Percentiles rank a stretch among this genome's conserved stretches.
Evolutionary conservation across 2,329 filamentous ascomycete genomes (phyloP).

Genomic region (Coniochaeta hoffmannii): DNA sequence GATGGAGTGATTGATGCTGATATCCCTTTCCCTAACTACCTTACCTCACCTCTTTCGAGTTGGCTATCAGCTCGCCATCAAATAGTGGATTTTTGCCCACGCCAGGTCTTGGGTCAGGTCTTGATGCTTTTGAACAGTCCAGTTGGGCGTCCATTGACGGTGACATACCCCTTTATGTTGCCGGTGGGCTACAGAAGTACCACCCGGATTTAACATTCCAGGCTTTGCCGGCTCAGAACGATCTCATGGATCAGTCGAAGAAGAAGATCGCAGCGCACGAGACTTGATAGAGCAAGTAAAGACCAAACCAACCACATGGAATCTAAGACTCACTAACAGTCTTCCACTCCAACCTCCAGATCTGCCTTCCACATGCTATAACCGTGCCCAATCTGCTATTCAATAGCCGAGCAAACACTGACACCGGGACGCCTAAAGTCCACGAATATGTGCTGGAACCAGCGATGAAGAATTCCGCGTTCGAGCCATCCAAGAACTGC

Average conservation of each 20-base stretch:
- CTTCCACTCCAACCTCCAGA: too few relatives aligned
- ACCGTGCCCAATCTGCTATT: too few relatives aligned
- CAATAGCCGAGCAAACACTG: too few relatives aligned
- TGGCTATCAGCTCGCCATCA: slow-evolving; percentile 63
- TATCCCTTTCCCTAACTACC: slow-evolving; percentile 63
- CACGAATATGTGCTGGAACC: too few relatives aligned
- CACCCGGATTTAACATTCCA: slow-evolving; percentile 71
- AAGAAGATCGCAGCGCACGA: slow-evolving; percentile 39
- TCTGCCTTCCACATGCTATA: too few relatives aligned
- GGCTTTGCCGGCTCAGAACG: slow-evolving; percentile 57
- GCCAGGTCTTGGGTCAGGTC: slow-evolving; percentile 45
- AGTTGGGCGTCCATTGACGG: slow-evolving; percentile 50
- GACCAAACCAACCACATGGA: too few relatives aligned
- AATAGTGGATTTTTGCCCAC: slow-evolving; percentile 65
- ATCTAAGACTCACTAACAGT: too few relatives aligned
- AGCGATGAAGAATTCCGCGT: not conserved
- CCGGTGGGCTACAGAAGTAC: slow-evolving; percentile 64
- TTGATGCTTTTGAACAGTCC: slow-evolving; percentile 57
- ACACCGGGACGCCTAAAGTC: too few relatives aligned
- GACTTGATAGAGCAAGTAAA: slow-evolving; percentile 59
- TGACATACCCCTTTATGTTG: slow-evolving; percentile 63
- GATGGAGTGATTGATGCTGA: slow-evolving; percentile 73
- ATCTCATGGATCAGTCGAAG: slow-evolving; percentile 46
- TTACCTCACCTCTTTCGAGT: slow-evolving; percentile 64
- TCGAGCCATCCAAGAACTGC: not conserved